A percentile compares a stretch with the other conserved stretches of the same genome.
Conservation (phyloP, 2,329 filamentous ascomycete species). For the Mycosphaerella sp. region DNA sequence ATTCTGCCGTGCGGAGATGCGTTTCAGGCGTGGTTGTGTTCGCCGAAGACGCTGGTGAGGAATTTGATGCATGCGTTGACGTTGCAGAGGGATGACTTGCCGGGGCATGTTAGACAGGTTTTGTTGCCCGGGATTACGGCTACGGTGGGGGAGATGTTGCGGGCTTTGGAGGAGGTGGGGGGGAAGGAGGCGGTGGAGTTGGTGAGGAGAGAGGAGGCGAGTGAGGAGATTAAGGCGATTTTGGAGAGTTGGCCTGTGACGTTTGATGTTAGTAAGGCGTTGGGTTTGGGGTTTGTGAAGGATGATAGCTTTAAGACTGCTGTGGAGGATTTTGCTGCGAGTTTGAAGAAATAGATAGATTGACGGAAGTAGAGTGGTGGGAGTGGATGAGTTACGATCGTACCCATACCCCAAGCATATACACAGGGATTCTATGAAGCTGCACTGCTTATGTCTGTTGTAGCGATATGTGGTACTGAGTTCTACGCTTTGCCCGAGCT, state of each 20-base stretch:
- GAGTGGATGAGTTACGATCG: too few species aligned
- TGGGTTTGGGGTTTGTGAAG: conserved; percentile 46
- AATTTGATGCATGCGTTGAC: conserved; percentile 51
- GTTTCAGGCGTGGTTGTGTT: conserved; percentile 54
- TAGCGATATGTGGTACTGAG: background rate
- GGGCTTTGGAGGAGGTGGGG: conserved; percentile 50
- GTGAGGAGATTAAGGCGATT: conserved; percentile 47
- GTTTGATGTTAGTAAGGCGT: conserved; percentile 52
- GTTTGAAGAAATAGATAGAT: conserved; percentile 26
- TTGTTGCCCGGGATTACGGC: conserved; percentile 52
- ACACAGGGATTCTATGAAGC: too few species aligned
- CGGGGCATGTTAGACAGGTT: conserved; percentile 46
- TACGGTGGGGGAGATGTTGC: conserved; percentile 52
- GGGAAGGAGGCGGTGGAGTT: conserved; percentile 48
- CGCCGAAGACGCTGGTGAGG: conserved; percentile 48
- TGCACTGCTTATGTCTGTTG: too few species aligned
- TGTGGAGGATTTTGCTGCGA: conserved; percentile 40
- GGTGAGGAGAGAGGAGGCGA: conserved; percentile 48
- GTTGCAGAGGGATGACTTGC: conserved; percentile 47
- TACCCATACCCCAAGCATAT: too few species aligned
- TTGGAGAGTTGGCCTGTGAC: conserved; percentile 52
- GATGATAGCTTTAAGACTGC: conserved; percentile 47
- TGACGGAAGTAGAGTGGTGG: too few species aligned
- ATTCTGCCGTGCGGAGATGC: conserved; percentile 48
- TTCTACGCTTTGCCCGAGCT: conserved; percentile 20